phyloP scores from a whole-genome alignment of 768 basidiomycete genomes.

The Phallus indusiatus region DNA sequence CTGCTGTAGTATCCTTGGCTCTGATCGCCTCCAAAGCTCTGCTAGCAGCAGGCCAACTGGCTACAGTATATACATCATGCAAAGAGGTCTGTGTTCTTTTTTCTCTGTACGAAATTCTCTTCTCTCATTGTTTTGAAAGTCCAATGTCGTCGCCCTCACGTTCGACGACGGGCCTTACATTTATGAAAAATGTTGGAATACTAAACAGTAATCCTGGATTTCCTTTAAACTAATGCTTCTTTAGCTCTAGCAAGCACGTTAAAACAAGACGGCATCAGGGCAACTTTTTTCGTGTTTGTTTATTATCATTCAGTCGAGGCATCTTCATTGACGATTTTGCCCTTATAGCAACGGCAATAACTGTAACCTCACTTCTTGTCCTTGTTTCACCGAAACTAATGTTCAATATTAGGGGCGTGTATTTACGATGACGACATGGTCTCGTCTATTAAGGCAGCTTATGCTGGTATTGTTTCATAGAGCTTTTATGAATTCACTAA shows the following conservation, averaged over 20 bases:
- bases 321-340: background rate
- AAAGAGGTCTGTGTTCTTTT: background rate
- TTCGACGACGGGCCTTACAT: constrained; percentile 20
- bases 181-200: constrained; percentile 11
- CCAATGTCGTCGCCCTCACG: constrained; percentile 14
- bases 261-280: constrained; percentile 1
- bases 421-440: constrained; percentile 2
- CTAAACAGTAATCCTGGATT: background rate
- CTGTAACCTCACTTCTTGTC: background rate
- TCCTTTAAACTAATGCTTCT: background rate
- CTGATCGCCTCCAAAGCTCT: background rate
- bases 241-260: background rate
- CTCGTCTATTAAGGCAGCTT: background rate
- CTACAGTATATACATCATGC: background rate
- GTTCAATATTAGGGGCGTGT: background rate
- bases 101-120: background rate
- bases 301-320: background rate
- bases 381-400: background rate
- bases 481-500: background rate
- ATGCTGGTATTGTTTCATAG: background rate
- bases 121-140: background rate
- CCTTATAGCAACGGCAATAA: constrained; percentile 5
- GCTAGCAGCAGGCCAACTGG: background rate
- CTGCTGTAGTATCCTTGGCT: background rate
- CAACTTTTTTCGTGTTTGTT: constrained; percentile 5